Evolutionary conservation across 2,329 filamentous ascomycete genomes (phyloP).

Genomic region (Pseudogymnoascus sp.): DNA sequence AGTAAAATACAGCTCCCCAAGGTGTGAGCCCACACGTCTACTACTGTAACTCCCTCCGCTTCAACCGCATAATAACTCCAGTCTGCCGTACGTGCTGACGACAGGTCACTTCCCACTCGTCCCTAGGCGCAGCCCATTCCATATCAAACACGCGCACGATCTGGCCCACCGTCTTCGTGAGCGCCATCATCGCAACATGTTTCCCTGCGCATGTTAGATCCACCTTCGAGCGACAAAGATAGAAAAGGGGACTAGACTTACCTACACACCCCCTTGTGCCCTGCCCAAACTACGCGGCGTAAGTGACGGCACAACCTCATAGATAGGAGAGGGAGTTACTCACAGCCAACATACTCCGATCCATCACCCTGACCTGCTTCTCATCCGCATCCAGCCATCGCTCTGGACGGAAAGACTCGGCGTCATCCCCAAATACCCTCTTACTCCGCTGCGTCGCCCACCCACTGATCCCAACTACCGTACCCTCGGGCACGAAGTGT

Average conservation of each 20-base stretch:
- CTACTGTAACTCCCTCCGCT: neutral
- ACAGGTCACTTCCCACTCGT: neutral
- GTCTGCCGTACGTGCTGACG: neutral
- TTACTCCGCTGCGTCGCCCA: constrained; percentile 12
- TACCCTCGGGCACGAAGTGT: constrained; percentile 5
- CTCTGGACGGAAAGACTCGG: constrained; percentile 14
- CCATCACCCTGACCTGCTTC: constrained; percentile 6
- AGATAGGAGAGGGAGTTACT: neutral
- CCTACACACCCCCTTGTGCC: neutral
- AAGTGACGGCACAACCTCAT: neutral
- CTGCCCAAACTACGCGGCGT: neutral
- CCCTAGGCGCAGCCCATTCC: neutral
- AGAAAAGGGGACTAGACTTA: neutral
- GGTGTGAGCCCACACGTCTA: neutral
- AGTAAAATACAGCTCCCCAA: neutral
- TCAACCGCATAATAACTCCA: neutral
- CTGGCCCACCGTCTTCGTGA: neutral
- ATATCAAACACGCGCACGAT: neutral
- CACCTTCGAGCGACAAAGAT: neutral
- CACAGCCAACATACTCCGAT: neutral
- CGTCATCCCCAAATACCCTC: constrained; percentile 15
- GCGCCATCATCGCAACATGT: neutral
- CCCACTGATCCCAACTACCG: constrained; percentile 3
- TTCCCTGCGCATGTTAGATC: neutral
- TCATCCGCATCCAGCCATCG: constrained; percentile 11